Base-by-base conservation (phyloP, 2,329 filamentous ascomycete species). In the Piedraia hortae region DNA sequence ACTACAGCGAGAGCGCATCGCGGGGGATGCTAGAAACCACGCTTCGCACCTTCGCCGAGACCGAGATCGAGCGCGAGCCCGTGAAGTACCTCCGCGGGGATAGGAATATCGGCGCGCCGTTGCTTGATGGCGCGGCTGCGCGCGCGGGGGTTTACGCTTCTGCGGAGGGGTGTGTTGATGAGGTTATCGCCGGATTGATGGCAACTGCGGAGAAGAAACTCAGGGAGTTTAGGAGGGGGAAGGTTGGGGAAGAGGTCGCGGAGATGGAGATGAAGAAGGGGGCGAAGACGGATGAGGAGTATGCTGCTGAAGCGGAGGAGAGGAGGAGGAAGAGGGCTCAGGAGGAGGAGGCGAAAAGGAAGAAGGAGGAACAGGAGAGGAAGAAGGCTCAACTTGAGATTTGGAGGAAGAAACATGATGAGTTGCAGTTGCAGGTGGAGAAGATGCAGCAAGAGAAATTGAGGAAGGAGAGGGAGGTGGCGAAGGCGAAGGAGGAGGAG, bases 71-170 rank as follows among this genome's bases (percentile, higher is more conserved):
- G 31, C 62, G 64, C 29, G 73, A 80, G 34, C 62, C 71, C 0
- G 24, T 43, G 22, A 56, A 57, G 13, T 59, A 82, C 6, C 56
- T 82, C 3, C 67, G 66, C 9, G 59, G 75, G 22, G 70, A 78
- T 35, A 65, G 68, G 10, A 55, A 62, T 26, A 73, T 78, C 39
- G 69, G 72, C 3, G 64, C 67, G 2, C 62, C 70, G 0, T 56
- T 88, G 4, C 66, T 80, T 18, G 71, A 80, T 40, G 73, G 74
- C 25, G 70, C 70, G 1, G 59, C 75, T 10, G 72, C 80, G 35
- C 62, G 74, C 28, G 68, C 63, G 10, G 68, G 70, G 12, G 62
- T 78, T 13, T 85, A 82, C 35, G 62, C 68, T 27, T 61, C 62
- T 33, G 70, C 69, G 1, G 62, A 73, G 34, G 53, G 57, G 5